phyloP scores from a whole-genome alignment of 106 monocot species.

The Cymbidium sinense region DNA sequence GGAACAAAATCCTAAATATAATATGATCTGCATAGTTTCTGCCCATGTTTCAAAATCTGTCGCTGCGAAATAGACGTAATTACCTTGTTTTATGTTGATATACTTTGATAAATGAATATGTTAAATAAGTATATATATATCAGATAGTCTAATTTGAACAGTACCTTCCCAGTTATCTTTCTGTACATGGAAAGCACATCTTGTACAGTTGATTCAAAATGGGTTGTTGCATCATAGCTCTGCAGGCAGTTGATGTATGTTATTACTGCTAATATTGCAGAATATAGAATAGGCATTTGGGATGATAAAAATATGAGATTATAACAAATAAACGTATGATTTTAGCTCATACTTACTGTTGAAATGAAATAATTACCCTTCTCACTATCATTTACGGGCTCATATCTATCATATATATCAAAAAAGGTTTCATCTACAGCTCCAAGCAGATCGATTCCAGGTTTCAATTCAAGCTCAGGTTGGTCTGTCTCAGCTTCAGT shows the following conservation, averaged over 20 bases:
- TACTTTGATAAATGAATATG: background rate
- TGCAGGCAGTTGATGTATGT: slow-evolving; percentile 15
- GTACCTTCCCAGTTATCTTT: slow-evolving; percentile 87
- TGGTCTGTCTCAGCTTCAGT: too few relatives aligned
- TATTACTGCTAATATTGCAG: background rate
- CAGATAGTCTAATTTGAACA: background rate
- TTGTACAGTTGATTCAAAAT: slow-evolving; percentile 67
- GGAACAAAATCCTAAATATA: too few relatives aligned
- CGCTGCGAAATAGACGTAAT: background rate
- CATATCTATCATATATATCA: slow-evolving; percentile 75
- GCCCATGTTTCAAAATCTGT: too few relatives aligned
- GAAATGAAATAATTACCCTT: slow-evolving; percentile 69
- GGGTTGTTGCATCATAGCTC: slow-evolving; percentile 92
- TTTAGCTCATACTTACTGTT: slow-evolving; percentile 35
- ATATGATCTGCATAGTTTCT: too few relatives aligned
- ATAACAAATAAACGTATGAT: background rate
- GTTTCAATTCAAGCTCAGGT: slow-evolving; percentile 43
- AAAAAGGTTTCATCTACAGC: slow-evolving; percentile 49
- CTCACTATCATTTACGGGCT: slow-evolving; percentile 45
- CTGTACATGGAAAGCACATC: slow-evolving; percentile 70
- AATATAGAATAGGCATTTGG: background rate
- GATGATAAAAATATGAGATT: background rate
- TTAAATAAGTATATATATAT: background rate
- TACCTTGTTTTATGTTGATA: background rate
- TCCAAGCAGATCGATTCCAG: slow-evolving; percentile 52